A percentile compares a stretch with the other conserved stretches of the same genome.
Conservation (phyloP, 768 basidiomycete species). For the Suillus hirtellus region DNA sequence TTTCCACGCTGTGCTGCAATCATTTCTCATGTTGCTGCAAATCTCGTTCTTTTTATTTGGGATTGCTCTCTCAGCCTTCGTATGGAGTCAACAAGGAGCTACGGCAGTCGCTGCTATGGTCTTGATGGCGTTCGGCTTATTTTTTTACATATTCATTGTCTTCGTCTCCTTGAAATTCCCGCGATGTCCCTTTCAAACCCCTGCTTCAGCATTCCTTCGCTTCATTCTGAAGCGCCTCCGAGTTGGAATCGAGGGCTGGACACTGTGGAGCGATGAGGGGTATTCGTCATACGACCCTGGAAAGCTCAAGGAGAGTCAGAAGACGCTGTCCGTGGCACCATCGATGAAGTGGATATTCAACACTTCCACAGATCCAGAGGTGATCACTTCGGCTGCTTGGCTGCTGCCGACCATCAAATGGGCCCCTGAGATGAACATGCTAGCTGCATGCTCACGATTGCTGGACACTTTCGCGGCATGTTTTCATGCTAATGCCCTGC, state of each 20-base stretch:
- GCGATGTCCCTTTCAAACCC: neutral
- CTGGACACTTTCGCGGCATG: neutral
- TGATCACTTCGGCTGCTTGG: neutral
- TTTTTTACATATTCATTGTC: neutral
- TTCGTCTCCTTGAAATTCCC: neutral
- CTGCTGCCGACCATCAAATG: neutral
- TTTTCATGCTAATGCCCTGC: neutral
- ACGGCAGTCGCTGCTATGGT: neutral
- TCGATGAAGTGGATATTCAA: conserved; percentile 22
- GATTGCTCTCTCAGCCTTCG: neutral
- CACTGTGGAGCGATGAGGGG: too few species aligned
- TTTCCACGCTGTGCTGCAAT: conserved; percentile 1
- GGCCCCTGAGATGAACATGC: neutral
- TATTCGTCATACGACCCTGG: neutral
- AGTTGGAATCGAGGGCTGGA: too few species aligned
- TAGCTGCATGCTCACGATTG: neutral
- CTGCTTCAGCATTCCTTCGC: neutral
- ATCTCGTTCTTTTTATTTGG: conserved; percentile 7
- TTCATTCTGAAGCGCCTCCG: neutral
- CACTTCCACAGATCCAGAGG: conserved; percentile 20
- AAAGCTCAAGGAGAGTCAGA: neutral
- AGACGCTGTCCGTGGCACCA: neutral
- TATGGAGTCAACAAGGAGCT: neutral
- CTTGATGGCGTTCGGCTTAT: neutral
- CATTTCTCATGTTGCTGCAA: conserved; percentile 10